Evolutionary conservation across 2,329 filamentous ascomycete genomes (phyloP).

Genomic region (Penicillium sp.): DNA sequence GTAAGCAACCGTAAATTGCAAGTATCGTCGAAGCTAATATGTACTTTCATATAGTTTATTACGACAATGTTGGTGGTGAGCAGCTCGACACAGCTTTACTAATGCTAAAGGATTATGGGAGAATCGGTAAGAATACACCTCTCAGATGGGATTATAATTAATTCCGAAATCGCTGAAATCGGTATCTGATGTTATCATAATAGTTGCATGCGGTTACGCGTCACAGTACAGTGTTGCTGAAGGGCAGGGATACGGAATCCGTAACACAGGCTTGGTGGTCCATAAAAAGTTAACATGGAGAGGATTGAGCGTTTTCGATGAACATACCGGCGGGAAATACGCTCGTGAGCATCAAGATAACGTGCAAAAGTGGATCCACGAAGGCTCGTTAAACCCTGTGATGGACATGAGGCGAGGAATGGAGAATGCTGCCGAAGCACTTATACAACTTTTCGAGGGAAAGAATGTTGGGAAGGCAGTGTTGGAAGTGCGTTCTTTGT

Average conservation of each 20-base stretch:
- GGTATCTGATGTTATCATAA: too few species aligned
- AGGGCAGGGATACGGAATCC: constrained; percentile 65
- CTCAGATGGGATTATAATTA: too few species aligned
- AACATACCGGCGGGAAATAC: constrained; percentile 50
- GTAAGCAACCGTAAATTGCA: too few species aligned
- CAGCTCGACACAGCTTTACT: constrained; percentile 68
- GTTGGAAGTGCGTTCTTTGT: too few species aligned
- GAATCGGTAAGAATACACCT: too few species aligned
- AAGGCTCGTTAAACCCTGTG: constrained; percentile 67
- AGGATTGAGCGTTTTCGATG: constrained; percentile 70
- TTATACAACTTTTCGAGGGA: constrained; percentile 70
- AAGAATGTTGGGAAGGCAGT: constrained; percentile 88
- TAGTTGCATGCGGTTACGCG: constrained; percentile 53
- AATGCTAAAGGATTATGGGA: too few species aligned
- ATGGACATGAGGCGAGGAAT: constrained; percentile 68
- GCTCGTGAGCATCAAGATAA: constrained; percentile 63
- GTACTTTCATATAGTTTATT: too few species aligned
- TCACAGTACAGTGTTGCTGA: too few species aligned
- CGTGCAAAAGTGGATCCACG: constrained; percentile 64
- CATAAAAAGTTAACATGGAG: constrained; percentile 62
- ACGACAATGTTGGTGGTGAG: constrained; percentile 75
- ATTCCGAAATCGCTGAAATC: too few species aligned
- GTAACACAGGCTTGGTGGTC: constrained; percentile 62
- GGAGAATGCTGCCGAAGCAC: constrained; percentile 68
- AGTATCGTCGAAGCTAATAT: too few species aligned